Base-by-base conservation (phyloP, 371 early-diverging fungal genomes). In the Lichtheimia hyalospora region DNA sequence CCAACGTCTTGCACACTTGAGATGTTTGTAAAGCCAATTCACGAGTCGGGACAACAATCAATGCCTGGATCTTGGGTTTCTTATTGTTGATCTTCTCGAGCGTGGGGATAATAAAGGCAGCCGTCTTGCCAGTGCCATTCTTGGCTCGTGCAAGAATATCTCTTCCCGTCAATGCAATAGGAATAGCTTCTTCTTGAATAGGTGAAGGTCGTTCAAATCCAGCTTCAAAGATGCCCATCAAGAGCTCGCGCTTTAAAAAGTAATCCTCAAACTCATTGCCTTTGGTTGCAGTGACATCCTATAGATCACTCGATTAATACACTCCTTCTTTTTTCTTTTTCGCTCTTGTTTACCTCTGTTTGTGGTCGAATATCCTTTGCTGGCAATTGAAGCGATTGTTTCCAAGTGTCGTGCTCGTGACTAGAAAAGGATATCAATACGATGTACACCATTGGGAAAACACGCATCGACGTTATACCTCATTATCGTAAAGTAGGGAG, bases 51-150 rank as follows among this genome's bases (percentile, higher is more conserved):
- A 96, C 99, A 14, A 99, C 78, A 49, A 99, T 79, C 7, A 87
- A 68, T 44, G 91, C 93, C 75, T 96, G 96, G 67, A 96, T 88
- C 59, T 85, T 84, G 42, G 84, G 75, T 60, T 89, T 86, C 52
- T 88, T 82, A 15, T 84, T 80, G 74, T 95, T 88, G 61, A 96
- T 86, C 80, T 95, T 98, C 72, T 99, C 96, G 53, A 99, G 82
- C 1, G 94, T 86, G 5, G 98, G 98, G 58, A 99, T 96, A 43
- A 93, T 86, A 74, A 97, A 99, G 0, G 98, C 97, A 16, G 96
- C 98, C 0, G 99, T 98, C 74, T 99, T 99, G 49, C 99, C 99
- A 0, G 99, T 99, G 16, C 99, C 99, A 73, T 97, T 98, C 79
- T 98, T 99, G 50, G 98, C 96, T 62, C 97, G 81, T 6, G 97